These are phyloP conservation scores for Penicillium roqueforti DNA, from an alignment of 495 filamentous ascomycete genomes.

Conservation along the genomic window DNA sequence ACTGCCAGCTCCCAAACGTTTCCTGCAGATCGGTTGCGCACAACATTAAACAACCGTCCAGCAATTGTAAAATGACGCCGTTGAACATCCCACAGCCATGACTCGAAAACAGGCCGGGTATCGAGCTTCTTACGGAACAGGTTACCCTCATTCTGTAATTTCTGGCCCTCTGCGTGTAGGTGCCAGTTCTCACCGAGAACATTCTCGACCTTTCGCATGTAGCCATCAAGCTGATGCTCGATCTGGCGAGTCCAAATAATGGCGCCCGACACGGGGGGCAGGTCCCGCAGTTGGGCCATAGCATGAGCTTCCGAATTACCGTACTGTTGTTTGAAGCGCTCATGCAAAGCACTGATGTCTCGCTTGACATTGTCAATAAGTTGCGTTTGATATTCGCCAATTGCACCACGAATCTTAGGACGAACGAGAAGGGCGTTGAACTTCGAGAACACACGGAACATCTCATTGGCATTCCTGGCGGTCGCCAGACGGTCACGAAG, in stretches of 20 bases:
- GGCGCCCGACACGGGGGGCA: conserved; percentile 91
- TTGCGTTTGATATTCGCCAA: conserved; percentile 94
- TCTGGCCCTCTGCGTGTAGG: conserved; percentile 90
- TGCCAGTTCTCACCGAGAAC: conserved; percentile 93
- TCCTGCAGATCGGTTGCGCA: conserved; percentile 77
- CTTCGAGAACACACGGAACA: conserved; percentile 99
- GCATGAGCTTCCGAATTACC: conserved; percentile 95
- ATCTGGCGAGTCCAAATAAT: conserved; percentile 98
- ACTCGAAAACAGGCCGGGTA: conserved; percentile 86
- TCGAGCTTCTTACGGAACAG: conserved; percentile 95
- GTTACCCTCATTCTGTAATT: conserved; percentile 80
- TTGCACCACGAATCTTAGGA: conserved; percentile 95
- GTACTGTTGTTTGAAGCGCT: conserved; percentile 98
- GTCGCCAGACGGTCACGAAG: conserved; percentile 89
- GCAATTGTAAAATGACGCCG: conserved; percentile 82
- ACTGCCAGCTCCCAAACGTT: conserved; percentile 82
- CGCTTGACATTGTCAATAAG: conserved; percentile 96
- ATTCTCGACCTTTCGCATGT: conserved; percentile 97
- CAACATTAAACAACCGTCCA: conserved; percentile 86
- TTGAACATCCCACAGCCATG: conserved; percentile 88
- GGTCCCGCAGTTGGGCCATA: conserved; percentile 93
- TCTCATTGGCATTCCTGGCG: conserved; percentile 94
- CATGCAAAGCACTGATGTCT: conserved; percentile 87
- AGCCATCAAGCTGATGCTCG: conserved; percentile 85
- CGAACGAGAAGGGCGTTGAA: conserved; percentile 98